These are phyloP conservation scores for Pichia kudriavzevii DNA, from an alignment of 1,139 yeast genomes.

Conservation along the genomic window DNA sequence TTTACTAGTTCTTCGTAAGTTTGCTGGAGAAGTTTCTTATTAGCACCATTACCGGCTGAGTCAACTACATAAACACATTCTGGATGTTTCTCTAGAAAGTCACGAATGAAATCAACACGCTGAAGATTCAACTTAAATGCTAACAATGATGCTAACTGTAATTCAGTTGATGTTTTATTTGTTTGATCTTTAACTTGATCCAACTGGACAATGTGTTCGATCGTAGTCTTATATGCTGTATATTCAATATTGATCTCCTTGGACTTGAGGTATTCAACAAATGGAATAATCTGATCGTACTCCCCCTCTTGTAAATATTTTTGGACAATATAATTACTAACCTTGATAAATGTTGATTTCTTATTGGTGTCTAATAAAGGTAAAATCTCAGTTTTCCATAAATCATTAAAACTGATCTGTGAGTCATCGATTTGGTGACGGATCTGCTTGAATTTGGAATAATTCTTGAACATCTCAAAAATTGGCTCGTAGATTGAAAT, in stretches of 20 bases:
- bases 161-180: neutral
- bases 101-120: neutral
- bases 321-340: neutral
- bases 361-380: conserved; percentile 1
- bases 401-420: neutral
- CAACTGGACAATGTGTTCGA: neutral
- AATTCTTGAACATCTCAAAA: conserved; percentile 6
- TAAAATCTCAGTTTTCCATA: conserved; percentile 2
- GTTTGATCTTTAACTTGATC: neutral
- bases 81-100: neutral
- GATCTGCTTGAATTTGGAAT: no score
- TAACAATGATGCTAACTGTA: conserved; percentile 1
- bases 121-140: neutral
- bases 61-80: neutral
- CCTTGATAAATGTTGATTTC: conserved; percentile 3
- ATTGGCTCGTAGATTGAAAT: conserved; percentile 1
- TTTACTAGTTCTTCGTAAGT: neutral
- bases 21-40: neutral
- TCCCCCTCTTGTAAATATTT: conserved; percentile 1
- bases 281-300: conserved; percentile 7
- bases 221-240: conserved; percentile 1
- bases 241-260: conserved; percentile 6
- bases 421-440: no score
- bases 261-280: conserved; percentile 5
- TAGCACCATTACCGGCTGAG: neutral